Percentiles rank a stretch among this genome's conserved stretches.
Evolutionary conservation across 257 asterid species (phyloP).

Genomic region (Penstemon newberryi): DNA sequence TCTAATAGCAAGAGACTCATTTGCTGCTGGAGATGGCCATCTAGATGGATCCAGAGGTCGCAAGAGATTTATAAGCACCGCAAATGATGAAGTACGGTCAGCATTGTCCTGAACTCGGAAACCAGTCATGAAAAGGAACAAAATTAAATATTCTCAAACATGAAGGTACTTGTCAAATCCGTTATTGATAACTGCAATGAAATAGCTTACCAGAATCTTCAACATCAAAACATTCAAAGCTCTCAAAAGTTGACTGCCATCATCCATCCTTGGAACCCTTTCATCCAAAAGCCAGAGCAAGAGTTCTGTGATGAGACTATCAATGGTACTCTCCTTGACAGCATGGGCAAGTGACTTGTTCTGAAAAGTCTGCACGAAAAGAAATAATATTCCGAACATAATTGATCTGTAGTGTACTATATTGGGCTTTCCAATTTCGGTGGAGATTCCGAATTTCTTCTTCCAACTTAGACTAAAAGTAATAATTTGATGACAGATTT

Average conservation of each 20-base stretch:
- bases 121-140: conserved; percentile 26
- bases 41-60: conserved; percentile 94
- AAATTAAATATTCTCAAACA: conserved; percentile 14
- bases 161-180: background rate
- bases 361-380: conserved; percentile 78
- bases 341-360: conserved; percentile 88
- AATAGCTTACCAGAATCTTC: conserved; percentile 71
- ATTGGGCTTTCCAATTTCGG: conserved; percentile 1
- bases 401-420: background rate
- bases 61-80: conserved; percentile 85
- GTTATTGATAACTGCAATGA: conserved; percentile 6
- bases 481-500: background rate
- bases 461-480: conserved; percentile 14
- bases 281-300: conserved; percentile 99
- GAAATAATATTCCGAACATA: conserved; percentile 19
- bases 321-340: conserved; percentile 83
- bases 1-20: conserved; percentile 68
- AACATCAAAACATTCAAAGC: conserved; percentile 98
- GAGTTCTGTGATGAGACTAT: conserved; percentile 90
- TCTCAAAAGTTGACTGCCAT: conserved; percentile 96
- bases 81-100: conserved; percentile 90
- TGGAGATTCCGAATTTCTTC: background rate
- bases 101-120: conserved; percentile 76
- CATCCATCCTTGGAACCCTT: conserved; percentile 98
- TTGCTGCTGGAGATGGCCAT: conserved; percentile 91